A percentile compares a stretch with the other conserved stretches of the same genome.
These are phyloP conservation scores for Aspergillus sp. DNA, from an alignment of 2,329 filamentous ascomycete species.

Conservation along the genomic window DNA sequence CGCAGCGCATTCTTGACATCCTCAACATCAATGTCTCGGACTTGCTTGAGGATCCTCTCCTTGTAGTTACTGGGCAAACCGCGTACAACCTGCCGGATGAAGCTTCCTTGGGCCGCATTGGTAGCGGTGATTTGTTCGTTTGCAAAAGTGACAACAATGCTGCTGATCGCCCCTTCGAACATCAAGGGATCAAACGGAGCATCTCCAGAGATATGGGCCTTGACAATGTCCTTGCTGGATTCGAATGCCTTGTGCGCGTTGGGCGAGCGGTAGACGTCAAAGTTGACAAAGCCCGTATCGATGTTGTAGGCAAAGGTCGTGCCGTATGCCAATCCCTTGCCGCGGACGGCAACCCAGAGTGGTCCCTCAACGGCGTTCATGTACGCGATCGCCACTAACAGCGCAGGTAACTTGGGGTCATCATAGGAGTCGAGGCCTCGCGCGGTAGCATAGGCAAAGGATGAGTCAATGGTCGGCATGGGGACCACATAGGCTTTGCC, in stretches of 20 bases:
- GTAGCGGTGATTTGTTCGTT: slow-evolving; percentile 88
- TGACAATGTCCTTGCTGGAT: slow-evolving; percentile 75
- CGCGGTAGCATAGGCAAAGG: slow-evolving; percentile 77
- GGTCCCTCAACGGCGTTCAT: slow-evolving; percentile 93
- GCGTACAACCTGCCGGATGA: slow-evolving; percentile 78
- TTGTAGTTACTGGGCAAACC: slow-evolving; percentile 78
- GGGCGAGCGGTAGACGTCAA: slow-evolving; percentile 87
- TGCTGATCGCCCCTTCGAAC: slow-evolving; percentile 87
- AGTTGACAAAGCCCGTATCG: slow-evolving; percentile 79
- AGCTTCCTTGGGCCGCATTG: slow-evolving; percentile 80
- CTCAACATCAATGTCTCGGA: slow-evolving; percentile 74
- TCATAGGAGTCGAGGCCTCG: slow-evolving; percentile 75
- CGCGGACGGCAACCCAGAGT: slow-evolving; percentile 90
- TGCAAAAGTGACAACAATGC: slow-evolving; percentile 83
- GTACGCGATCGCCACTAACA: slow-evolving; percentile 87
- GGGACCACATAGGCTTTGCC: slow-evolving; percentile 78
- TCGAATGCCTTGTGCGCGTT: slow-evolving; percentile 85
- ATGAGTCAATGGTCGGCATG: slow-evolving; percentile 91
- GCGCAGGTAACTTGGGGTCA: slow-evolving; percentile 77
- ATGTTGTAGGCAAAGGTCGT: slow-evolving; percentile 77
- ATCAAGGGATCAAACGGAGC: slow-evolving; percentile 76
- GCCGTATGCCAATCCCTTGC: slow-evolving; percentile 91
- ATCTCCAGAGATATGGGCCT: slow-evolving; percentile 72
- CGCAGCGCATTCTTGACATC: slow-evolving; percentile 76
- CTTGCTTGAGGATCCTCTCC: slow-evolving; percentile 73